Percentiles rank a stretch among this genome's conserved stretches.
phyloP scores from a whole-genome alignment of 176 grass and related monocot species.

The Rhynchospora breviuscula region DNA sequence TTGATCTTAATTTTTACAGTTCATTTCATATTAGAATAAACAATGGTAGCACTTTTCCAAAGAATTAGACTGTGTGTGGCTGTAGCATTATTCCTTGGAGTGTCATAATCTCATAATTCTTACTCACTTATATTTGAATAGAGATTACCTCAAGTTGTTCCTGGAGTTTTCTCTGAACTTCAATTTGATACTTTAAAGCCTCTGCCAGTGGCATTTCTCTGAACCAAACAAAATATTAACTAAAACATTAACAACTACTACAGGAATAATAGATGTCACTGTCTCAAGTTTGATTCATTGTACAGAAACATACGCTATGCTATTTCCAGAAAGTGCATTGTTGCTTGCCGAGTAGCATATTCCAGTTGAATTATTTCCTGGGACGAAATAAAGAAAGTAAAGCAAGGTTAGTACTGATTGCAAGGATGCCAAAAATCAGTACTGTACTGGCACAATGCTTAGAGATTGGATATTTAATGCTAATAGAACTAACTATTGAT shows the following conservation, averaged over 20 bases:
- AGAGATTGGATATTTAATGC: not conserved
- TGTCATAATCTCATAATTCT: not conserved
- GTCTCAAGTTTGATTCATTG: slow-evolving; percentile 12
- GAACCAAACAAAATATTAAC: not conserved
- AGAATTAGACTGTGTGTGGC: not conserved
- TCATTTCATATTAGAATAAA: not conserved
- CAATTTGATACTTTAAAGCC: slow-evolving; percentile 66
- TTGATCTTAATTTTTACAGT: not conserved
- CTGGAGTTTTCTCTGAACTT: slow-evolving; percentile 73
- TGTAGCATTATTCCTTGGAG: not conserved
- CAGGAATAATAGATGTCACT: not conserved
- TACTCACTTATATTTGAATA: not conserved
- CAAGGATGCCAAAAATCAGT: not conserved
- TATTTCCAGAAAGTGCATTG: slow-evolving; percentile 30
- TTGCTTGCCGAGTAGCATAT: slow-evolving; percentile 40
- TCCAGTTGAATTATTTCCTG: slow-evolving; percentile 48
- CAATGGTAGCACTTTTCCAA: not conserved
- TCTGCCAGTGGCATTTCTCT: slow-evolving; percentile 77
- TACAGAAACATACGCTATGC: slow-evolving; percentile 36
- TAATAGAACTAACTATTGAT: not conserved
- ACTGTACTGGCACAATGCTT: not conserved
- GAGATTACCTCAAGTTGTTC: slow-evolving; percentile 63
- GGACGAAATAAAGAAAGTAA: not conserved
- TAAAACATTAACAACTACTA: slow-evolving; percentile 4
- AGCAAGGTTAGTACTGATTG: not conserved